A percentile compares a stretch with the other conserved stretches of the same genome.
These are phyloP conservation scores for Apostasia ramifera DNA, from an alignment of 106 monocot genomes.

Conservation along the genomic window DNA sequence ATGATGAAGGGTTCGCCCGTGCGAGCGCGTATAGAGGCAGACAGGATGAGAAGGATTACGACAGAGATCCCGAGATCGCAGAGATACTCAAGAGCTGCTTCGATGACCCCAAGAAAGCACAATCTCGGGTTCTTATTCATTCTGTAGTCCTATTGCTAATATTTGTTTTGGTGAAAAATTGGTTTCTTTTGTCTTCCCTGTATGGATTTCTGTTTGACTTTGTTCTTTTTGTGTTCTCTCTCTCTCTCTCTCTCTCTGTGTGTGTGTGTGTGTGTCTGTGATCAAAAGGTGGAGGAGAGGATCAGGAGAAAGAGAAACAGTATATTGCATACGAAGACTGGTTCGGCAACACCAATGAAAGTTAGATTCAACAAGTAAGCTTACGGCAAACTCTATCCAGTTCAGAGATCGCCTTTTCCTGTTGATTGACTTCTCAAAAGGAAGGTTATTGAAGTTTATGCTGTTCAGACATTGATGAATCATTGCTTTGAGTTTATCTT, in stretches of 20 bases:
- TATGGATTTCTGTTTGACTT: neutral
- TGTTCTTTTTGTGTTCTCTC: neutral
- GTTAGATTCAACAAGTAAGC: constrained; percentile 75
- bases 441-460: too few species aligned
- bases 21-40: constrained; percentile 20
- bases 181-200: neutral
- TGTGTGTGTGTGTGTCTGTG: too few species aligned
- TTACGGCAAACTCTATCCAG: neutral
- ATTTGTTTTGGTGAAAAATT: neutral
- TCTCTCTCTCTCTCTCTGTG: too few species aligned
- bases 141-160: neutral
- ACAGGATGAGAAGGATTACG: constrained; percentile 50
- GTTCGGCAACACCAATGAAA: constrained; percentile 58
- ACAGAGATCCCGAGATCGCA: constrained; percentile 77
- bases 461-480: too few species aligned
- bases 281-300: constrained; percentile 70
- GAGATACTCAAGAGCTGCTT: constrained; percentile 78
- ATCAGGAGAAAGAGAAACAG: constrained; percentile 81
- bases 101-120: constrained; percentile 82
- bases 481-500: too few species aligned
- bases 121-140: constrained; percentile 28
- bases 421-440: too few species aligned
- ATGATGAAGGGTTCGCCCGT: constrained; percentile 13
- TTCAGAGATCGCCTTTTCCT: too few species aligned
- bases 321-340: constrained; percentile 80